phyloP scores from a whole-genome alignment of 352 stramenopile genomes.

The Globisporangium parvum region DNA sequence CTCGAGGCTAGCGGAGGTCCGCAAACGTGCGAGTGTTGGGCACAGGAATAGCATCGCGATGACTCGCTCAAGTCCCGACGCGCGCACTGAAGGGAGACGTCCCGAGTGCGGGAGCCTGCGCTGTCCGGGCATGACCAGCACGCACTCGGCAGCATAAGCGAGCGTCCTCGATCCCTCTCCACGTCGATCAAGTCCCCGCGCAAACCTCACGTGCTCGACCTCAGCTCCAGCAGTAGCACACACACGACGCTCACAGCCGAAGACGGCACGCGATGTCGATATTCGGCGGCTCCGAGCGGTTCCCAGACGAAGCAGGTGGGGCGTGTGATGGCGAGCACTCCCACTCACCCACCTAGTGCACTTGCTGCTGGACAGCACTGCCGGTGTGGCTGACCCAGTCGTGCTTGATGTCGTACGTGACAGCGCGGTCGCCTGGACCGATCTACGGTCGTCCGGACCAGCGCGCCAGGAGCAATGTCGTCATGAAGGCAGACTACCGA shows the following conservation, averaged over 20 bases:
- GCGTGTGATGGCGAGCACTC: too few relatives aligned
- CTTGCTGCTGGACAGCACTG: background rate
- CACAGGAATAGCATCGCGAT: too few relatives aligned
- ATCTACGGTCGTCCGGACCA: slow-evolving; percentile 64
- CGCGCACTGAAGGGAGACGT: too few relatives aligned
- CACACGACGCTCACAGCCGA: background rate
- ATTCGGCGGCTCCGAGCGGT: slow-evolving; percentile 73
- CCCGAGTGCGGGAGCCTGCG: background rate
- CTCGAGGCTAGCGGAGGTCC: too few relatives aligned
- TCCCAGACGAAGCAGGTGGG: slow-evolving; percentile 59
- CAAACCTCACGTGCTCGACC: background rate
- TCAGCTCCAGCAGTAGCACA: background rate
- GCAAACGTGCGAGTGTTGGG: too few relatives aligned
- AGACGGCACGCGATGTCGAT: slow-evolving; percentile 43
- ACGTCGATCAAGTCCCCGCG: background rate
- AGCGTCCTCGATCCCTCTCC: background rate
- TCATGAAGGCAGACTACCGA: slow-evolving; percentile 69
- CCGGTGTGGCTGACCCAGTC: background rate
- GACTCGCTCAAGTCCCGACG: too few relatives aligned
- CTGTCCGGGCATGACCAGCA: slow-evolving; percentile 2
- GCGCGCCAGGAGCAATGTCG: slow-evolving; percentile 48
- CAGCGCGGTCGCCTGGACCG: slow-evolving; percentile 61
- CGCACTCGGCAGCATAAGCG: background rate
- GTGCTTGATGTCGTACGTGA: background rate
- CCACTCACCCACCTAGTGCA: too few relatives aligned